Evolutionary conservation across 768 basidiomycete species (phyloP), one percentile per base, ranked within the genome.

Genomic region (Leucosporidium scottii): DNA sequence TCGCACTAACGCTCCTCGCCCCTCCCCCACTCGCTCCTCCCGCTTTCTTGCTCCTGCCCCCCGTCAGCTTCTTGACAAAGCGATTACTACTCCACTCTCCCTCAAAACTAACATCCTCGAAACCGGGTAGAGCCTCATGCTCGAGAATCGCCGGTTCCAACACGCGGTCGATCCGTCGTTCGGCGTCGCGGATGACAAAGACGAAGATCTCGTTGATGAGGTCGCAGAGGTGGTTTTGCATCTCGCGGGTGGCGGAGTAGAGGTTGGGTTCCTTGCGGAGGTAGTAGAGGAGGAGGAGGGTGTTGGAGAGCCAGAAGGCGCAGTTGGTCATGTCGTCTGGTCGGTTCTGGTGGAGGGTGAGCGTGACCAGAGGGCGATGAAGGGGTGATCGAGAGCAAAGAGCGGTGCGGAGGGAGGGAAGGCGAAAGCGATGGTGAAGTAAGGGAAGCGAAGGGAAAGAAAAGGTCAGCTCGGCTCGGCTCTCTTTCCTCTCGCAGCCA

Each of bases 141-240:
- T 97, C 92, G 57, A 99, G 82, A 59, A 98, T 79, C 0, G 89
- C 84, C 1, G 84, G 78, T 75, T 98, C 93, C 15, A 99, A 82
- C 31, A 96, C 79, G 59, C 85, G 83, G 77, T 98, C 94, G 78
- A 97, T 90, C 71, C 85, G 85, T 62, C 87, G 83, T 78, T 99
- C 96, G 12, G 89, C 88, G 72, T 89, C 87, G 62, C 96, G 89
- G 69, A 97, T 94, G 73, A 98, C 86, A 78, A 97, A 96, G 28
- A 97, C 96, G 72, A 93, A 96, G 55, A 96, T 88, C 47, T 93
- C 93, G 78, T 94, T 93, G 64, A 96, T 84, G 28, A 94, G 85
- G 78, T 96, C 93, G 78, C 92, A 90, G 63, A 97, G 84, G 74
- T 94, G 84, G 59, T 86, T 85, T 66, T 93, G 67, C 53, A 62